Conservation (phyloP, 2,329 filamentous ascomycete species). For the Hirsutella thompsonii region DNA sequence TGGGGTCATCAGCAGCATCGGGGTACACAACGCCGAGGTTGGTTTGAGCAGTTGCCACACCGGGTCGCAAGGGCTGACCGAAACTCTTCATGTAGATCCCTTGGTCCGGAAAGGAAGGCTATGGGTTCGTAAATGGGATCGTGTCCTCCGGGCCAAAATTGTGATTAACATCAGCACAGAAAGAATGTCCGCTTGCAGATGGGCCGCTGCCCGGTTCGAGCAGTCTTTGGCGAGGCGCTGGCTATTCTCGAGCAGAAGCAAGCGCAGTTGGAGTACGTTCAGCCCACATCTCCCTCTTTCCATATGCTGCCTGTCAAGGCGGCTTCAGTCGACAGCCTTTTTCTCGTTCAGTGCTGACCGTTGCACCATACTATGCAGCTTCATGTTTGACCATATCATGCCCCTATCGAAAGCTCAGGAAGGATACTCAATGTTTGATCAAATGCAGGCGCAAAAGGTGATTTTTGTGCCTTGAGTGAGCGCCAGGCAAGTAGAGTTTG, state of each 20-base stretch:
- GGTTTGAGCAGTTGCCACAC: too few relatives aligned
- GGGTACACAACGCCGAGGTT: constrained; percentile 63
- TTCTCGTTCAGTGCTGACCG: background rate
- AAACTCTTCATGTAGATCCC: constrained; percentile 35
- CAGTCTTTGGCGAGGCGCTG: constrained; percentile 54
- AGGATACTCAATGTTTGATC: constrained; percentile 59
- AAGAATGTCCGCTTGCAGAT: constrained; percentile 66
- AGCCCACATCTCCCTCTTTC: too few relatives aligned
- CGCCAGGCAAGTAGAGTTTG: background rate
- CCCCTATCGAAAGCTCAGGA: constrained; percentile 52
- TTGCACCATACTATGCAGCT: constrained; percentile 28
- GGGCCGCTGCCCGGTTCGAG: constrained; percentile 64
- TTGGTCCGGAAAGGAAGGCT: constrained; percentile 52
- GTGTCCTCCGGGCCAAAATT: background rate
- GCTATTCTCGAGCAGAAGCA: constrained; percentile 53
- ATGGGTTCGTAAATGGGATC: constrained; percentile 24
- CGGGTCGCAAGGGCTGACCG: background rate
- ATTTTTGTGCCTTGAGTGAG: constrained; percentile 45
- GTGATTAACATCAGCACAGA: constrained; percentile 21
- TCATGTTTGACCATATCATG: constrained; percentile 69
- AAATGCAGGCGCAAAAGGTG: constrained; percentile 63
- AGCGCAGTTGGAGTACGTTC: constrained; percentile 47
- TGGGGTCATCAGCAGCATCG: constrained; percentile 62
- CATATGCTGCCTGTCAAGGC: too few relatives aligned
- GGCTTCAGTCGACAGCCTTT: too few relatives aligned